Evolutionary conservation across 2,329 filamentous ascomycete genomes (phyloP).

Genomic region (Cercospora brassicicola): DNA sequence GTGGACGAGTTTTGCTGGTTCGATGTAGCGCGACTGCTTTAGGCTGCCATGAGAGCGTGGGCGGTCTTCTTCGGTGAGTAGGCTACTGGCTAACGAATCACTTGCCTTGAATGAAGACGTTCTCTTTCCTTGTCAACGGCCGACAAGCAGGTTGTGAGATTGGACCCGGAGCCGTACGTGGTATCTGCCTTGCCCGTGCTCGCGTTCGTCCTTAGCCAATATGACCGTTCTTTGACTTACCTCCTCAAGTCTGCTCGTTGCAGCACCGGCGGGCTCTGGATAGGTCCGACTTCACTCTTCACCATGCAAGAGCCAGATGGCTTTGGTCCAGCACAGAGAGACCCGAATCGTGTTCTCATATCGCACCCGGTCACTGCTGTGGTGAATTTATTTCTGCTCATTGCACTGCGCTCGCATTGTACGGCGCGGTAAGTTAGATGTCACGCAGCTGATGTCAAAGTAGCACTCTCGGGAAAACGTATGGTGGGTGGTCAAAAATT

Average conservation of each 20-base stretch:
- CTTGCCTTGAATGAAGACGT: neutral
- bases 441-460: neutral
- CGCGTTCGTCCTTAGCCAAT: neutral
- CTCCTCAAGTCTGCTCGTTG: neutral
- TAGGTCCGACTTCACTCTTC: neutral
- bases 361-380: neutral
- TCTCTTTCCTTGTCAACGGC: neutral
- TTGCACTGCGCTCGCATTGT: neutral
- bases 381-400: neutral
- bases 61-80: neutral
- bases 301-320: neutral
- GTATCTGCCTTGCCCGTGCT: neutral
- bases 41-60: neutral
- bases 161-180: neutral
- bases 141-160: neutral
- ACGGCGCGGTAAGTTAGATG: neutral
- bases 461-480: neutral
- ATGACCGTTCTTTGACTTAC: neutral
- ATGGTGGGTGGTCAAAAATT: neutral
- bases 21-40: neutral
- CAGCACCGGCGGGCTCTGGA: neutral
- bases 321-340: neutral
- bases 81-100: neutral
- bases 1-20: neutral
- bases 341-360: neutral